phyloP scores from a whole-genome alignment of 306 rosid species.

The Pterocarpus santalinus region DNA sequence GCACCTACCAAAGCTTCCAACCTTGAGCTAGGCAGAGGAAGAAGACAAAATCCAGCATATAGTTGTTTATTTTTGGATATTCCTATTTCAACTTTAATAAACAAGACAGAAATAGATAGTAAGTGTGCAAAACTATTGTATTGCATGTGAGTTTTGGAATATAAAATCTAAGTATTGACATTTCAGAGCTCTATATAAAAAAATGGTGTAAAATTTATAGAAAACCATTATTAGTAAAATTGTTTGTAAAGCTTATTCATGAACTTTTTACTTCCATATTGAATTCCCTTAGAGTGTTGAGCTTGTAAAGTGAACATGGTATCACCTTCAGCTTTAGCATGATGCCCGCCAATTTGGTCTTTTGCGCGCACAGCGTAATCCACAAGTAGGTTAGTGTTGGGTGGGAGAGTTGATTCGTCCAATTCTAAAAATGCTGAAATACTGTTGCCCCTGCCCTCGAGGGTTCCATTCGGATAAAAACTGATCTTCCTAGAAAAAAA shows the following conservation, averaged over 20 bases:
- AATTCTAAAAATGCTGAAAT: slow-evolving; percentile 43
- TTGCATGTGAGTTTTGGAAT: no score
- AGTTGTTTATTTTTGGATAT: no score
- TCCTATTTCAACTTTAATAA: no score
- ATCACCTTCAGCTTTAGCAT: slow-evolving; percentile 44
- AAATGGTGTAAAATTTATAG: no score
- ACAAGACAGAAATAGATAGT: no score
- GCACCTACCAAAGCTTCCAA: no score
- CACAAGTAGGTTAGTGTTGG: slow-evolving; percentile 36
- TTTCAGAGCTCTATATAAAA: background rate
- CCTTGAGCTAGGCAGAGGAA: no score
- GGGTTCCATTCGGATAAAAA: slow-evolving; percentile 41
- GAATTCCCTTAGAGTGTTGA: background rate
- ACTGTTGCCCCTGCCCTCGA: slow-evolving; percentile 45
- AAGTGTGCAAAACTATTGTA: no score
- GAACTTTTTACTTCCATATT: no score
- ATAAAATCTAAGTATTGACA: no score
- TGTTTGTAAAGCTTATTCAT: background rate
- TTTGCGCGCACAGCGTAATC: slow-evolving; percentile 28
- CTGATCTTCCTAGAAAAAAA: slow-evolving; percentile 25
- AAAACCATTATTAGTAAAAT: no score
- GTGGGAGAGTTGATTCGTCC: slow-evolving; percentile 37
- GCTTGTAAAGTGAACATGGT: background rate
- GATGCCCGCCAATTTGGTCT: slow-evolving; percentile 41
- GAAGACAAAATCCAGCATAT: no score